Conservation (phyloP, 2,329 filamentous ascomycete genomes). For the Domatiomyces catenatus region DNA sequence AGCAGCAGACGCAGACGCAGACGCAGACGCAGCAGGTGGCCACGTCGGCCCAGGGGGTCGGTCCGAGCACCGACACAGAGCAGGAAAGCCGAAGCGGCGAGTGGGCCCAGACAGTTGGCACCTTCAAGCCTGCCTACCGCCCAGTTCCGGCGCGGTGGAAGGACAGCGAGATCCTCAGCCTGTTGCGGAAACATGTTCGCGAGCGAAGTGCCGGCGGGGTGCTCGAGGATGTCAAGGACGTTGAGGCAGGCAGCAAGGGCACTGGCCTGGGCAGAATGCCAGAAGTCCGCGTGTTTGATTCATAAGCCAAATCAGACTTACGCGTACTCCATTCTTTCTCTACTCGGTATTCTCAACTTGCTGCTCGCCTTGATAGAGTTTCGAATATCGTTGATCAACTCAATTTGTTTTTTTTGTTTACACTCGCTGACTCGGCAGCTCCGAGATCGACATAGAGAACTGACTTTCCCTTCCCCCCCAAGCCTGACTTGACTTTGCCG, state of each 20-base stretch:
- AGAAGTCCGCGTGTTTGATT: conserved; percentile 29
- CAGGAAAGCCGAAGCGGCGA: conserved; percentile 50
- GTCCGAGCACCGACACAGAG: conserved; percentile 36
- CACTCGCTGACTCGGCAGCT: no score
- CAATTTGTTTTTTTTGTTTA: no score
- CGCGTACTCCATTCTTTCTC: background rate
- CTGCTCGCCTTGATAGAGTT: no score
- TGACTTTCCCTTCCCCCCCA: no score
- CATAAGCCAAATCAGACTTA: background rate
- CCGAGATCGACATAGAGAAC: no score
- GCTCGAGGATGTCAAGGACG: conserved; percentile 18
- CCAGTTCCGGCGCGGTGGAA: conserved; percentile 78
- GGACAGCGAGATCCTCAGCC: conserved; percentile 59
- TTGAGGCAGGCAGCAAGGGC: conserved; percentile 11
- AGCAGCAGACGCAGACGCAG: conserved; percentile 6
- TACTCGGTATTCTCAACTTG: background rate
- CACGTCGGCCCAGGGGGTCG: conserved; percentile 21
- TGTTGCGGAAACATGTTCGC: conserved; percentile 70
- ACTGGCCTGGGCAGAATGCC: conserved; percentile 34
- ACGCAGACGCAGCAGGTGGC: conserved; percentile 16
- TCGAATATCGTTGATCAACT: no score
- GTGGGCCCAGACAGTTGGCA: conserved; percentile 92
- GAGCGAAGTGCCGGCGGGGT: conserved; percentile 49
- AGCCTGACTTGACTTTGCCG: no score
- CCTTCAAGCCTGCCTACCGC: conserved; percentile 83